A percentile compares a stretch with the other conserved stretches of the same genome.
Evolutionary conservation across 768 basidiomycete species (phyloP).

Genomic region (Lentinus brumalis): DNA sequence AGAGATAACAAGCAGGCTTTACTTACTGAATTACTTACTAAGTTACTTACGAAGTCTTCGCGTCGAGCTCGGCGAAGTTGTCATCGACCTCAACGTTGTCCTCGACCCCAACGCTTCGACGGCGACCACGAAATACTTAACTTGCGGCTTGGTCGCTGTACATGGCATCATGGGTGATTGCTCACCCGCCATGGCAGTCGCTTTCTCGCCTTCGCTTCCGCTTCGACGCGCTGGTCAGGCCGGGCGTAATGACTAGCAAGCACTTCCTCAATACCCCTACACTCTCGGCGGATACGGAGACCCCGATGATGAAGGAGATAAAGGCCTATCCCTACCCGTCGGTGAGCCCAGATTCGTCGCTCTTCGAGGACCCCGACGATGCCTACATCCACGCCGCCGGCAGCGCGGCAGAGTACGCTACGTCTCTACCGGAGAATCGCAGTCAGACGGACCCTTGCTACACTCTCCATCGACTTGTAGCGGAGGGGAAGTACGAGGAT

Average conservation of each 20-base stretch:
- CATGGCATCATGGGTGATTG: slow-evolving; percentile 30
- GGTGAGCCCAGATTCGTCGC: slow-evolving; percentile 31
- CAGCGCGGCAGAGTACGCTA: slow-evolving; percentile 1
- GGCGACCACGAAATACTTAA: background rate
- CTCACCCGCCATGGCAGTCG: slow-evolving; percentile 18
- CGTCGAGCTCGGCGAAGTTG: background rate
- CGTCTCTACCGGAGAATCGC: background rate
- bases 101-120: background rate
- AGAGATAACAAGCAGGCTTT: no score
- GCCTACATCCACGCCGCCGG: slow-evolving; percentile 33
- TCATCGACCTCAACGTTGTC: background rate
- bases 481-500: slow-evolving; percentile 31
- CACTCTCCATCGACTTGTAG: slow-evolving; percentile 32
- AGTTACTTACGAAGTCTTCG: no score
- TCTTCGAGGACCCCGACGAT: slow-evolving; percentile 39
- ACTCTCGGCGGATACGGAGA: slow-evolving; percentile 22
- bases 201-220: slow-evolving; percentile 16
- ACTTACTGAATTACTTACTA: no score
- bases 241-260: slow-evolving; percentile 15
- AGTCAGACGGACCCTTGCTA: slow-evolving; percentile 14
- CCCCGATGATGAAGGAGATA: slow-evolving; percentile 39
- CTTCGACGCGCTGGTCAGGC: slow-evolving; percentile 14
- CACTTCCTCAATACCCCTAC: slow-evolving; percentile 26
- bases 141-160: background rate
- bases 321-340: slow-evolving; percentile 38